Evolutionary conservation across 352 stramenopile species (phyloP), one percentile per base, ranked within the genome.

Genomic region (Phytophthora parvispora): DNA sequence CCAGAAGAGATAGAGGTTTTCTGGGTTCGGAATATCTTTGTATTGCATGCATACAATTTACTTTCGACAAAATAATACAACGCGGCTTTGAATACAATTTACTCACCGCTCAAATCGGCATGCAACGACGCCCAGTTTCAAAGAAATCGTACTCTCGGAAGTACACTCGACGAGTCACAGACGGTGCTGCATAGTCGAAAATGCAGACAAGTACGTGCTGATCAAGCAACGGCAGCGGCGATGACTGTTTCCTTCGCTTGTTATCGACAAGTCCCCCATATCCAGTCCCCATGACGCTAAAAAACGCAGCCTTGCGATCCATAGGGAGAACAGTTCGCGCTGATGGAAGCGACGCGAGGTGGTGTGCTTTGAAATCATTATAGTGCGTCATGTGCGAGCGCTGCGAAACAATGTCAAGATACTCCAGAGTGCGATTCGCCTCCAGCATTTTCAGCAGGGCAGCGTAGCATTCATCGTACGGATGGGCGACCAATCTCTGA

Each of bases 121-220:
- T 40, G 40, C 56, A 69, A n/a, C 49, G 36, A 47, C 31, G 48
- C 8, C 63, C 64, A 24, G 57, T 72, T 15, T 69, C 32, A 27
- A 73, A 66, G 38, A 73, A 69, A 31, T 62, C 40, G 27, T 51
- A 50, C 53, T 76, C 51, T 18, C 64, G 63, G 25, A 73, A 76
- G 52, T 76, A 76, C 18, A 76, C 64, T 54, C 51, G 52, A 25
- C 69, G 63, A 20, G 15, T 65, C 27, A 76, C 53, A 10, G 60
- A 58, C 10, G 48, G 18, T 40, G 63, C 52, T 31, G 69, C 69
- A 28, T 63, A 76, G 40, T 69, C 64, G 16, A 76, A 76, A 29
- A 76, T 66, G 20, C 45, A 18, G 42, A 38, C 29, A 38, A 73
- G n/a, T 28, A 61, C 64, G 18, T 72, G 53, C 34, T 73, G 57